Percentiles rank a stretch among this genome's conserved stretches.
These are phyloP conservation scores for Sporothrix sp. DNA, from an alignment of 2,329 filamentous ascomycete genomes.

Conservation along the genomic window DNA sequence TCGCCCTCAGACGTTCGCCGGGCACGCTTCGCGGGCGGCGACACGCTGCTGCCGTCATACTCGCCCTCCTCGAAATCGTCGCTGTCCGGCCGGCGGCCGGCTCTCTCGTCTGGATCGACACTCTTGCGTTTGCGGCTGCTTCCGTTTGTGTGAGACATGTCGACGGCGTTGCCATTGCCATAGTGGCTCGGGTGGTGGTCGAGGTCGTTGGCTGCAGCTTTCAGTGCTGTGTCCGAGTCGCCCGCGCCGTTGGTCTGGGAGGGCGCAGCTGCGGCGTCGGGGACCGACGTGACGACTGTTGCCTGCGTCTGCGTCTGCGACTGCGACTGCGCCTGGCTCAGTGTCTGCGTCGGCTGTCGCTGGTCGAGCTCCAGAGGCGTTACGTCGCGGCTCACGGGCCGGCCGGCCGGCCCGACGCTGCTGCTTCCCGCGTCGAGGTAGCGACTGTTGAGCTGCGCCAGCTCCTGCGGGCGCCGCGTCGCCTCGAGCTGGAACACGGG, in stretches of 20 bases:
- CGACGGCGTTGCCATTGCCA: not conserved
- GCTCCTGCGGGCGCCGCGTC: conserved; percentile 39
- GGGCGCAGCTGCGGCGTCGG: too few species aligned
- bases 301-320: not conserved
- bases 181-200: conserved; percentile 16
- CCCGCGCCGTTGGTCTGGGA: conserved; percentile 17
- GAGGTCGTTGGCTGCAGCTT: conserved; percentile 25
- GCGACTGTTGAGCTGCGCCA: conserved; percentile 40
- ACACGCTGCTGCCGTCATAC: conserved; percentile 11
- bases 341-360: conserved; percentile 1
- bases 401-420: not conserved
- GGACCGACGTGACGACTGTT: not conserved
- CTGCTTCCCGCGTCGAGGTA: conserved; percentile 36
- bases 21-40: conserved; percentile 4
- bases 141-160: not conserved
- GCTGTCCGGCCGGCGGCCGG: conserved; percentile 19
- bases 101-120: conserved; percentile 19
- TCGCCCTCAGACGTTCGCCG: conserved; percentile 13
- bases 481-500: conserved; percentile 47
- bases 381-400: conserved; percentile 13
- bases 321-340: conserved; percentile 6
- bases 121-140: conserved; percentile 18
- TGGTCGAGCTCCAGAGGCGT: conserved; percentile 17
- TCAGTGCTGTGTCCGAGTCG: conserved; percentile 26
- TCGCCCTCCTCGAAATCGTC: conserved; percentile 22